A percentile compares a stretch with the other conserved stretches of the same genome.
Conservation (phyloP, 768 basidiomycete species). For the Trametes punicea region DNA sequence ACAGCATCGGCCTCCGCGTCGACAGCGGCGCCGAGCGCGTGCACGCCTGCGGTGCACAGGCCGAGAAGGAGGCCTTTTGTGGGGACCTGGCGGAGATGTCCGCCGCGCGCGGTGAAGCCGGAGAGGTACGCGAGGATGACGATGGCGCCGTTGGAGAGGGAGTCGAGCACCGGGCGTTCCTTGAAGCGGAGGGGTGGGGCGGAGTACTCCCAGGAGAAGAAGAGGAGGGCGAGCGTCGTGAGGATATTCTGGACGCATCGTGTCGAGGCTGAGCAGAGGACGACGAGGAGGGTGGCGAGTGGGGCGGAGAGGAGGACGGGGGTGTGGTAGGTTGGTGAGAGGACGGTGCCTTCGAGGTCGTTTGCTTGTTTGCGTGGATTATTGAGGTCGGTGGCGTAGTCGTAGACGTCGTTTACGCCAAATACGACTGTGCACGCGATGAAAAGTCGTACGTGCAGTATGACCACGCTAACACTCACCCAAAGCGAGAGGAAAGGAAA, state of each 20-base stretch:
- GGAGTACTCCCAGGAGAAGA: constrained; percentile 9
- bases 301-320: background rate
- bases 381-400: constrained; percentile 7
- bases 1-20: constrained; percentile 3
- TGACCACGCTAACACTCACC: background rate
- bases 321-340: background rate
- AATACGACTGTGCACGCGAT: background rate
- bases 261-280: background rate
- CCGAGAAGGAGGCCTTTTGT: constrained; percentile 3
- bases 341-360: constrained; percentile 12
- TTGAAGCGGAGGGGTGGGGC: constrained; percentile 10
- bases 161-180: constrained; percentile 9
- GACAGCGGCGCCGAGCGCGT: constrained; percentile 9
- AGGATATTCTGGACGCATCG: background rate
- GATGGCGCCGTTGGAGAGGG: constrained; percentile 11
- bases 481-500: constrained; percentile 6
- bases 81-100: background rate
- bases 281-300: background rate
- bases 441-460: background rate
- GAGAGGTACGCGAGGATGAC: constrained; percentile 5
- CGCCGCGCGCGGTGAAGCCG: constrained; percentile 7
- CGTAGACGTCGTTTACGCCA: constrained; percentile 15
- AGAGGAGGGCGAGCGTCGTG: background rate
- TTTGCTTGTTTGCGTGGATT: constrained; percentile 10
- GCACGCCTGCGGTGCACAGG: constrained; percentile 9